Evolutionary conservation across 2,329 filamentous ascomycete genomes (phyloP).

Genomic region (Alternaria arbusti): DNA sequence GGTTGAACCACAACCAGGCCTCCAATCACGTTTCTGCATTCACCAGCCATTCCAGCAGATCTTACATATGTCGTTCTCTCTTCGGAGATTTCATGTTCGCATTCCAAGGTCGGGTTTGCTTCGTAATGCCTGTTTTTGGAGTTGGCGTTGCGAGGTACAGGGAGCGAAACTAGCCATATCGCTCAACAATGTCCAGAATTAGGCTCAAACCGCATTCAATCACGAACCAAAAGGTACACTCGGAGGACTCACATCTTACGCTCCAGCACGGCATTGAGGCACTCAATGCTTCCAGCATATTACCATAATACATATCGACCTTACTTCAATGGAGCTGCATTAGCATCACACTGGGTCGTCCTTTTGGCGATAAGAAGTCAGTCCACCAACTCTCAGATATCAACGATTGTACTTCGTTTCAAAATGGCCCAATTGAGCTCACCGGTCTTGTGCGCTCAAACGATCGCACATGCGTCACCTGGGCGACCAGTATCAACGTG

Average conservation of each 20-base stretch:
- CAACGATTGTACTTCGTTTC: not conserved
- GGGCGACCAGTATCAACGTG: conserved; percentile 24
- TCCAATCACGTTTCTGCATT: not conserved
- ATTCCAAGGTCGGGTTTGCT: not conserved
- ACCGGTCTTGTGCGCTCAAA: not conserved
- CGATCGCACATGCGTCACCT: conserved; percentile 9
- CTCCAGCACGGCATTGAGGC: not conserved
- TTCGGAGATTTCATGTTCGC: not conserved
- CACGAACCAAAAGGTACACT: not conserved
- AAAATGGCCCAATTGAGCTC: not conserved
- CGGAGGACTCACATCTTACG: not conserved
- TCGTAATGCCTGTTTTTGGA: not conserved
- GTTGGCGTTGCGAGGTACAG: not conserved
- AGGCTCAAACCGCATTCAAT: not conserved
- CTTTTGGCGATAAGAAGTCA: not conserved
- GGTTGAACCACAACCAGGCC: conserved; percentile 15
- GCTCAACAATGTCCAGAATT: not conserved
- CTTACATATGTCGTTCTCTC: not conserved
- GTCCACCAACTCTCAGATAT: not conserved
- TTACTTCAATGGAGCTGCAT: not conserved
- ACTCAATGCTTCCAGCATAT: not conserved
- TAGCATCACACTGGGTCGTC: not conserved
- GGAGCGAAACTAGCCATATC: not conserved
- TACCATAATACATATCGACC: not conserved
- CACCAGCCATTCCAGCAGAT: not conserved